Base-by-base conservation (phyloP, 2,329 filamentous ascomycete genomes). In the Laburnicola sp. region DNA sequence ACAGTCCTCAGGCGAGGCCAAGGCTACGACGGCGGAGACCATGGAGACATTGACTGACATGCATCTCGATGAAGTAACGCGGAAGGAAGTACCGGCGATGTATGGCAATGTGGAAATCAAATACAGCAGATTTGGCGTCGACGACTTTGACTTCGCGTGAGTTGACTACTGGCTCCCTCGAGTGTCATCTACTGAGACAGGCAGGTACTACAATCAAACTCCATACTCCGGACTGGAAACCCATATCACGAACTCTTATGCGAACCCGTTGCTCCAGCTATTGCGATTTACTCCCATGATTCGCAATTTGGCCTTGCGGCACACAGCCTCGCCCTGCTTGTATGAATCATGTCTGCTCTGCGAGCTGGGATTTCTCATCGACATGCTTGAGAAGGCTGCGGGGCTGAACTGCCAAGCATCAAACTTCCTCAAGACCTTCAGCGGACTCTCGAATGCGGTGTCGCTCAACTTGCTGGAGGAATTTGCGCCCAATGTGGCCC, bases 121-220 rank as follows among this genome's bases (percentile, higher is more conserved):
- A 71, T 99, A 97, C 77, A 97, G 93, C 79, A 95, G 91, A 69
- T 99, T 97, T 72, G 94, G 94, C 21, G 91, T 99, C n/a, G 93
- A 97, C 65, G 95, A 99, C 72, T 99, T 99, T 71, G 94, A 99
- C 72, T 99, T 99, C 74, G 88, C 88, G 86, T 90, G 76, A 64
- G 84, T 74, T 22, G 31, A 10, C 35, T 41, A 23, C 22, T 21
- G 25, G 23, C 36, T 37, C 10, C 8, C 28, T 16, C 2, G 47
- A 46, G 50, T 40, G n/a, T 11, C 11, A 23, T 22, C 23, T 39
- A 51, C 66, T 37, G 62, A 48, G 68, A 50, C 16, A 22, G 6
- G 9, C 58, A 91, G 90, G 50, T 97, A 90, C 72, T 99, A 95
- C 79, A 99, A 99, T 74, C 91, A 89, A 69, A 97, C 95, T 1